Conservation (phyloP, 140 eudicot genomes). For the Oenanthe javanica region DNA sequence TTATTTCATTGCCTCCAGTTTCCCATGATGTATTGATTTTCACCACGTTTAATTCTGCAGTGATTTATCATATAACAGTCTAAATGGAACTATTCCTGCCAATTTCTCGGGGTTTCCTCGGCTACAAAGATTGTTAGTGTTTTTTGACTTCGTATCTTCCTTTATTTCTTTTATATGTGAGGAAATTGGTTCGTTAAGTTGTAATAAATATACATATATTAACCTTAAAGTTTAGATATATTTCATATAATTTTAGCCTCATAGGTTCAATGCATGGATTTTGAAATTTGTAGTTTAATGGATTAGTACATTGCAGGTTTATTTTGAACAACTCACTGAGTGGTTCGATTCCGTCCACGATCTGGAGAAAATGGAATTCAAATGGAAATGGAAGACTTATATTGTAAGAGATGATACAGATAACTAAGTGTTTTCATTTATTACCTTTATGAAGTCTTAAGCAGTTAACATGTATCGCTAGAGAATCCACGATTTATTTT, state of each 20-base stretch:
- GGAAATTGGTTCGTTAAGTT: background rate
- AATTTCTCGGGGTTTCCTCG: constrained; percentile 66
- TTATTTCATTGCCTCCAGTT: background rate
- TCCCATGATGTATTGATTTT: background rate
- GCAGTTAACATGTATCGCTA: background rate
- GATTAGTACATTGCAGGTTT: constrained; percentile 40
- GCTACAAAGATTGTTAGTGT: constrained; percentile 70
- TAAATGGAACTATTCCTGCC: constrained; percentile 62
- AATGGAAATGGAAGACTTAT: constrained; percentile 38
- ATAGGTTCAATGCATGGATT: background rate
- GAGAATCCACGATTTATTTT: background rate
- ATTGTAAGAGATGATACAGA: constrained; percentile 44
- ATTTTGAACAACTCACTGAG: constrained; percentile 61
- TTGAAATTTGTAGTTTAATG: constrained; percentile 9
- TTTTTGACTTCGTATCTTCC: constrained; percentile 11
- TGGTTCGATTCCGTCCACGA: constrained; percentile 66
- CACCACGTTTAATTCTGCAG: constrained; percentile 34
- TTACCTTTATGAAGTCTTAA: constrained; percentile 1
- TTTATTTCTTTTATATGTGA: background rate
- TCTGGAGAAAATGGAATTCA: constrained; percentile 65
- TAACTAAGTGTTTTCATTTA: background rate
- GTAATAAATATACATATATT: background rate
- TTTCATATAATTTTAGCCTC: background rate
- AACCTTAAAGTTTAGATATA: background rate
- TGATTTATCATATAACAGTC: constrained; percentile 62